Conservation (phyloP, 2,329 filamentous ascomycete genomes). For the Tolypocladium sp. region DNA sequence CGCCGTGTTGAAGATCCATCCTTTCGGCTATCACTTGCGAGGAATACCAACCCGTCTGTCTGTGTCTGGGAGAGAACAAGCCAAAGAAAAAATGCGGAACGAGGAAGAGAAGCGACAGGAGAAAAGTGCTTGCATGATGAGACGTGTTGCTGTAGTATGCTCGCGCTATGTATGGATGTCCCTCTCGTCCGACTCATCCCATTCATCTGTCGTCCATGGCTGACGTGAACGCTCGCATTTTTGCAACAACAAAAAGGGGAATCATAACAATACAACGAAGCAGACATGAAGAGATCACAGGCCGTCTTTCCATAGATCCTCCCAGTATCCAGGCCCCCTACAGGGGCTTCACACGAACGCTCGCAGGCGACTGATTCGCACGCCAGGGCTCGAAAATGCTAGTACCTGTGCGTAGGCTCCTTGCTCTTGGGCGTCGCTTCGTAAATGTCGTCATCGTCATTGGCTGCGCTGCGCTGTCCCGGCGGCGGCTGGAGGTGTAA, state of each 20-base stretch:
- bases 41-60: neutral
- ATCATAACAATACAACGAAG: neutral
- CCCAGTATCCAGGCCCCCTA: neutral
- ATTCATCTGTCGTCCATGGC: neutral
- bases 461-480: constrained; percentile 13
- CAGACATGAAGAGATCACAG: neutral
- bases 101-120: neutral
- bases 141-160: neutral
- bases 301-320: neutral
- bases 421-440: constrained; percentile 28
- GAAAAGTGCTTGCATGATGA: neutral
- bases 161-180: neutral
- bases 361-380: neutral
- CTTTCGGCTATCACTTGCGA: neutral
- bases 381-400: neutral
- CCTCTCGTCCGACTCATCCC: neutral
- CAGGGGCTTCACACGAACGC: neutral
- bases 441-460: constrained; percentile 30
- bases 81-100: neutral
- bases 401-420: constrained; percentile 26
- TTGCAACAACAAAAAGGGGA: neutral
- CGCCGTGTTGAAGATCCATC: neutral
- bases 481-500: constrained; percentile 5
- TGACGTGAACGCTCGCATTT: too few relatives aligned
- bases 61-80: neutral